Evolutionary conservation across 129 eudicot genomes (phyloP).

Genomic region (Helianthus annuus): HanXRQr2.0-SUNRISE NC_035443.2:183150737-183151236

Average conservation of each 20-base stretch:
- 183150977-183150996: conserved; percentile 59
- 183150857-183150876: conserved; percentile 67
- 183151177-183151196: no score
- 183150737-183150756: conserved; percentile 49
- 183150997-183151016: conserved; percentile 61
- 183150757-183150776: conserved; percentile 43
- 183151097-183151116: neutral
- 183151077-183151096: neutral
- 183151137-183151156: no score
- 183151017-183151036: conserved; percentile 73
- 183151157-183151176: no score
- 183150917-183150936: conserved; percentile 41
- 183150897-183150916: conserved; percentile 47
- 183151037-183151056: conserved; percentile 53
- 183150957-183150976: conserved; percentile 39
- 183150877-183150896: conserved; percentile 53
- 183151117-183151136: neutral
- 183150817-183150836: conserved; percentile 43
- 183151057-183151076: neutral
- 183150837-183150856: conserved; percentile 46
- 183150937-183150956: conserved; percentile 32
- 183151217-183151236: no score
- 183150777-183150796: conserved; percentile 68
- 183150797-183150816: conserved; percentile 79
- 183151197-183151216: no score